These are phyloP conservation scores for Globisporangium orthogonon DNA, from an alignment of 352 stramenopile genomes.

Conservation along the genomic window DNA sequence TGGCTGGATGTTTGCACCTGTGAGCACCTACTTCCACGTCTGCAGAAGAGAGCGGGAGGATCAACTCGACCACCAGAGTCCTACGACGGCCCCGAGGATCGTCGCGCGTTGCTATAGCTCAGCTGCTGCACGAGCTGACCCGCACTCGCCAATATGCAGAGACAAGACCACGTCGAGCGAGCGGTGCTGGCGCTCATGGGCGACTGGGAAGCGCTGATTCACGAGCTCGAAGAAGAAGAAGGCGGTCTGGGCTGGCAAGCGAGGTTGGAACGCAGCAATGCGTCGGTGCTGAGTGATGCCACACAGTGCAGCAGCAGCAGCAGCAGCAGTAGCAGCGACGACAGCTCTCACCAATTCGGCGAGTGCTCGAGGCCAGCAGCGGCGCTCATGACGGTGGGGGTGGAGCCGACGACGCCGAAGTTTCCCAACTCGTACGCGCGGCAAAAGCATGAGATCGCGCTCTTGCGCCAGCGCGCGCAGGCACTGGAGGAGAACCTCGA, in stretches of 20 bases:
- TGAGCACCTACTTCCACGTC: too few relatives aligned
- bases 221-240: neutral
- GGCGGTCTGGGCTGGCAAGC: too few relatives aligned
- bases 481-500: neutral
- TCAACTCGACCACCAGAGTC: neutral
- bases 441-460: neutral
- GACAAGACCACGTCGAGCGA: neutral
- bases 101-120: neutral
- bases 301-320: neutral
- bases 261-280: too few relatives aligned
- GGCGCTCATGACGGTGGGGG: neutral
- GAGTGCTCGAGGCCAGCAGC: neutral
- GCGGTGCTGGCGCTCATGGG: neutral
- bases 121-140: too few relatives aligned
- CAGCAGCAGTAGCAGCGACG: neutral
- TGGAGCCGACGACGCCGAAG: neutral
- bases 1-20: too few relatives aligned
- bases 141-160: neutral
- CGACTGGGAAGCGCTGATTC: neutral
- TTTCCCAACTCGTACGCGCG: neutral
- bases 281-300: neutral
- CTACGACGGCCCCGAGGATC: neutral
- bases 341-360: neutral
- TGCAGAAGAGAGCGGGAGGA: neutral
- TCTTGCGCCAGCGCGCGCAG: neutral